A percentile compares a stretch with the other conserved stretches of the same genome.
These are phyloP conservation scores for Penicillium sp. DNA, from an alignment of 2,329 filamentous ascomycete genomes.

Conservation along the genomic window DNA sequence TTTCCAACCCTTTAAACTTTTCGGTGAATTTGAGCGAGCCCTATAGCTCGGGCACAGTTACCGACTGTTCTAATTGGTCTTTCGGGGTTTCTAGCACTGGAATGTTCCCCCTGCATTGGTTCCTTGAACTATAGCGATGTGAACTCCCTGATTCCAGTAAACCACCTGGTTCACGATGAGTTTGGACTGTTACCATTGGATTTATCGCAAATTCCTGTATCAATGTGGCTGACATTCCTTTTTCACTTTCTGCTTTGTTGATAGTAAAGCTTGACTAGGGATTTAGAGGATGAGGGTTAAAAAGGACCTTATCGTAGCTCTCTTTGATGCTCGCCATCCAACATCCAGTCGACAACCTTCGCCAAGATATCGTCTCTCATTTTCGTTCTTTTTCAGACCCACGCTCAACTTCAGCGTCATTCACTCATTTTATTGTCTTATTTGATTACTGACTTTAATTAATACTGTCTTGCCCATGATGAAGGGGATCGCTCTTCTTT, in stretches of 20 bases:
- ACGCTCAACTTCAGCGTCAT: neutral
- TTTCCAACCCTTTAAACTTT: neutral
- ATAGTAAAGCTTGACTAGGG: neutral
- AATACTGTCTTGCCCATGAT: slow-evolving; percentile 13
- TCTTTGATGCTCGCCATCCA: neutral
- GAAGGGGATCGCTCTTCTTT: slow-evolving; percentile 22
- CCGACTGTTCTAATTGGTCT: neutral
- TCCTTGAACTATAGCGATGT: neutral
- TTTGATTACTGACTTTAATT: neutral
- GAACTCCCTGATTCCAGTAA: neutral
- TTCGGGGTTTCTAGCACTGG: neutral
- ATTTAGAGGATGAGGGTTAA: neutral
- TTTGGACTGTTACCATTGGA: neutral
- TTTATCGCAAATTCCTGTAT: neutral
- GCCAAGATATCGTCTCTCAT: slow-evolving; percentile 2
- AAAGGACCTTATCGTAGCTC: neutral
- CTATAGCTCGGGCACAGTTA: neutral
- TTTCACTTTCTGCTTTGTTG: neutral
- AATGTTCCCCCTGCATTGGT: neutral
- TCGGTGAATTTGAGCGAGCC: neutral
- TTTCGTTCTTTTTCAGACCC: slow-evolving; percentile 1
- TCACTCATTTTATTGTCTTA: neutral
- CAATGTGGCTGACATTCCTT: neutral
- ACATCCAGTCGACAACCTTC: slow-evolving; percentile 14
- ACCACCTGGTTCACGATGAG: neutral